A percentile compares a stretch with the other conserved stretches of the same genome.
Evolutionary conservation across 2,329 filamentous ascomycete genomes (phyloP).

Genomic region (Hypomyces perniciosus): DNA sequence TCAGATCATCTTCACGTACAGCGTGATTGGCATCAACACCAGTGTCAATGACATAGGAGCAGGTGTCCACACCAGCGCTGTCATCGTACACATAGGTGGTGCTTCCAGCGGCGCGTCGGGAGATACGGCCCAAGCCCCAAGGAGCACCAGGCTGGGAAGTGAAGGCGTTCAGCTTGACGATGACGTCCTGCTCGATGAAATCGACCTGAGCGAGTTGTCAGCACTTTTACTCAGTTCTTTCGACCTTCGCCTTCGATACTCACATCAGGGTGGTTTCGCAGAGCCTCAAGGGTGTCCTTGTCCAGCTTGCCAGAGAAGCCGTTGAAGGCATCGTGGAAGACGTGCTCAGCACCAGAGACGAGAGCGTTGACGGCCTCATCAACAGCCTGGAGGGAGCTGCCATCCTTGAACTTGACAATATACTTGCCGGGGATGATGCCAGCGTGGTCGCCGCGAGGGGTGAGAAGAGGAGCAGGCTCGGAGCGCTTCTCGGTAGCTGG

Average conservation of each 20-base stretch:
- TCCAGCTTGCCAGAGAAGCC: slow-evolving; percentile 23
- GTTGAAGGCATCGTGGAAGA: slow-evolving; percentile 19
- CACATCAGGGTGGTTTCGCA: slow-evolving; percentile 21
- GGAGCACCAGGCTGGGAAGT: slow-evolving; percentile 18
- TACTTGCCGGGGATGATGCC: slow-evolving; percentile 23
- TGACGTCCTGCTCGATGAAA: slow-evolving; percentile 32
- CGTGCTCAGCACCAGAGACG: slow-evolving; percentile 18
- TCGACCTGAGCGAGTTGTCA: slow-evolving; percentile 20
- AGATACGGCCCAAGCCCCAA: slow-evolving; percentile 30
- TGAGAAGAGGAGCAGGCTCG: slow-evolving; percentile 22
- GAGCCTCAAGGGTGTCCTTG: slow-evolving; percentile 15
- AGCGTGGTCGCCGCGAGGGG: slow-evolving; percentile 10
- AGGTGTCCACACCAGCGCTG: slow-evolving; percentile 35
- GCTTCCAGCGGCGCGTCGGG: slow-evolving; percentile 24
- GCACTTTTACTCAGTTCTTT: background rate
- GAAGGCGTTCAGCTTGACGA: slow-evolving; percentile 19
- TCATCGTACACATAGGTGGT: slow-evolving; percentile 34
- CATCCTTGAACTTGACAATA: slow-evolving; percentile 26
- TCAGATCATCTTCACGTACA: slow-evolving; percentile 21
- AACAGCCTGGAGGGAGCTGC: slow-evolving; percentile 11
- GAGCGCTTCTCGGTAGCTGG: slow-evolving; percentile 18
- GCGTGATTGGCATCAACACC: slow-evolving; percentile 34
- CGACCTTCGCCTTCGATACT: background rate
- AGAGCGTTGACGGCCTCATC: slow-evolving; percentile 15
- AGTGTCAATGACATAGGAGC: slow-evolving; percentile 42